These are phyloP conservation scores for Pythium brassicae DNA, from an alignment of 352 stramenopile species.

Conservation along the genomic window DNA sequence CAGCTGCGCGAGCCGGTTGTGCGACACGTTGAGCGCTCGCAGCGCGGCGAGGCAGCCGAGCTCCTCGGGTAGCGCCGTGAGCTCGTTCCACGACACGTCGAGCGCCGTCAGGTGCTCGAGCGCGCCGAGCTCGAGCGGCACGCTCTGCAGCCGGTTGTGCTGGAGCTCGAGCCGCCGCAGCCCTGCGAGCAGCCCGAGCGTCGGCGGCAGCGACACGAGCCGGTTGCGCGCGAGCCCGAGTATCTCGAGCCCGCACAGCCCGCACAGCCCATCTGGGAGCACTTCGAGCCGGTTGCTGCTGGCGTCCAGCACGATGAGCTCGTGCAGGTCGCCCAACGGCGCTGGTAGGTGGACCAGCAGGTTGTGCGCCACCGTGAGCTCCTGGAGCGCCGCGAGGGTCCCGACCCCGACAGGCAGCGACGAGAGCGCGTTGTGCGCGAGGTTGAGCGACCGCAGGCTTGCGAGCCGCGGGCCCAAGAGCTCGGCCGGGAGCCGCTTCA, in stretches of 20 bases:
- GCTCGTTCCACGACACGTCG: constrained; percentile 57
- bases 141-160: constrained; percentile 29
- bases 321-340: constrained; percentile 20
- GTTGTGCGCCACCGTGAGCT: constrained; percentile 42
- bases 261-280: constrained; percentile 27
- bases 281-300: constrained; percentile 32
- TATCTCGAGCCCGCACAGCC: constrained; percentile 21
- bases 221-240: constrained; percentile 44
- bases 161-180: constrained; percentile 32
- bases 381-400: constrained; percentile 31
- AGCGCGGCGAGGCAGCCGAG: constrained; percentile 50
- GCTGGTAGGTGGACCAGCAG: constrained; percentile 22
- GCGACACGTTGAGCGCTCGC: constrained; percentile 31
- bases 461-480: constrained; percentile 33
- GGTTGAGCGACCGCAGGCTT: constrained; percentile 27
- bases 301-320: constrained; percentile 33
- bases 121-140: constrained; percentile 53
- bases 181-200: constrained; percentile 32
- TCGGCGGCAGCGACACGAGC: constrained; percentile 31
- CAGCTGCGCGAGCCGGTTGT: constrained; percentile 47
- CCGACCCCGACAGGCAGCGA: constrained; percentile 37
- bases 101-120: constrained; percentile 46
- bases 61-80: constrained; percentile 47
- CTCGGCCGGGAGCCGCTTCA: constrained; percentile 45
- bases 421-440: constrained; percentile 43